phyloP scores from a whole-genome alignment of 306 rosid genomes.

The Dicorynia guianensis region DNA sequence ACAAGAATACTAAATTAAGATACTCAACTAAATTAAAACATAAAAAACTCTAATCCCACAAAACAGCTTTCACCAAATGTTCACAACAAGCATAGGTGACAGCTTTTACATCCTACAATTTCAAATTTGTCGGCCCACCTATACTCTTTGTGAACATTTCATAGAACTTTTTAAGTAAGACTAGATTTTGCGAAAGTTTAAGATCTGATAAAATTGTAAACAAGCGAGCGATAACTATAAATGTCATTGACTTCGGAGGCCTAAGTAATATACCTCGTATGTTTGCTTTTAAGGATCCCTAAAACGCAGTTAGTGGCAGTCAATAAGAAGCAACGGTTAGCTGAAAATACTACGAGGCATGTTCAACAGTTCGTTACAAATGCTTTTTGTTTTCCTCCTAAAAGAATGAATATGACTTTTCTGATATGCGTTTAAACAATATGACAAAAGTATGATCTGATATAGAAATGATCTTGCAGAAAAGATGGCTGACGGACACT shows the following conservation, averaged over 20 bases:
- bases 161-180: too few relatives aligned
- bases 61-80: too few relatives aligned
- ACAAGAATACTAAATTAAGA: too few relatives aligned
- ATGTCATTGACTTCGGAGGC: background rate
- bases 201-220: constrained; percentile 14
- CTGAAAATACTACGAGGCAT: constrained; percentile 18
- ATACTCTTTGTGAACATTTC: too few relatives aligned
- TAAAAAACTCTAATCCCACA: too few relatives aligned
- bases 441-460: constrained; percentile 28
- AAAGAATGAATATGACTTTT: constrained; percentile 44
- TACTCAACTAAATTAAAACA: too few relatives aligned
- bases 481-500: constrained; percentile 45
- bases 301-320: background rate
- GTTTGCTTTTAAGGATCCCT: background rate
- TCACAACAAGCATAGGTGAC: too few relatives aligned
- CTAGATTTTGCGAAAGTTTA: background rate
- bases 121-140: too few relatives aligned
- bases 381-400: background rate
- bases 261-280: too few relatives aligned
- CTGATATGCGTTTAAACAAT: constrained; percentile 31
- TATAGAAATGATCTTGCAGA: constrained; percentile 44
- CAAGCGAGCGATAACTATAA: background rate
- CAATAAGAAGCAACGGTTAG: background rate
- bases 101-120: too few relatives aligned
- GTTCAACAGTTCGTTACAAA: background rate